Base-by-base conservation (phyloP, 1,284 basidiomycete species). In the Apiotrichum sp. region DNA sequence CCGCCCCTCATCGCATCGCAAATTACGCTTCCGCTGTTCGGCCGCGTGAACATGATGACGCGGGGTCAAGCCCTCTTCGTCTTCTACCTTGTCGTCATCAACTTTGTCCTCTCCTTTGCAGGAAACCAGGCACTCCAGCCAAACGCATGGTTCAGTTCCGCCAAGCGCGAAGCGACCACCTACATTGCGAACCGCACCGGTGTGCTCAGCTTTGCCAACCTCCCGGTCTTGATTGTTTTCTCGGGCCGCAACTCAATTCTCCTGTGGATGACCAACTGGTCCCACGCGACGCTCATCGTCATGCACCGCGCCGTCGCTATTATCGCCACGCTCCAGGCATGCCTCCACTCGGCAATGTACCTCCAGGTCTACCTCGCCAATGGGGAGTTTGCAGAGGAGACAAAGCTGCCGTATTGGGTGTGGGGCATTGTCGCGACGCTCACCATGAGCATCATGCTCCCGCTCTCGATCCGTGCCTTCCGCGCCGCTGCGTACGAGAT, bases 251-350 rank as follows among this genome's bases (percentile, higher is more conserved):
- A 71, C 56, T 62, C 66, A 55, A 40, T 67, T 32, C 43, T 71
- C 34, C 61, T 71, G 13, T 71, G 65, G 66, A 32, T 71, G 14
- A 66, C 65, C 1, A 64, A 65, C 29, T 71, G 66, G 65, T 62
- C 59, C 9, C 68, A 58, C 49, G 34, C 62, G 58, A 36, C 49
- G 61, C 56, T 22, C 29, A 6, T 14, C 29, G 31, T 65, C 34
- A 67, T 69, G 57, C 69, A 70, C 52, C 63, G 65, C 38, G 67
- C 62, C 58, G 52, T 63, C 6, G 67, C 66, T 2, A 45, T 62
- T 31, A 49, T 65, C 2, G 56, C 60, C 4, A 58, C 57, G 1
- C 11, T 62, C 7, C 64, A 69, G 48, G 67, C 62, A 2, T 49
- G 67, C 5, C 54, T 63, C 16, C 69, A 70, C 49, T 62, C 62